Conservation (phyloP, 192 early-diverging fungal species). For the Rhizoclosmatium sp. region DNA sequence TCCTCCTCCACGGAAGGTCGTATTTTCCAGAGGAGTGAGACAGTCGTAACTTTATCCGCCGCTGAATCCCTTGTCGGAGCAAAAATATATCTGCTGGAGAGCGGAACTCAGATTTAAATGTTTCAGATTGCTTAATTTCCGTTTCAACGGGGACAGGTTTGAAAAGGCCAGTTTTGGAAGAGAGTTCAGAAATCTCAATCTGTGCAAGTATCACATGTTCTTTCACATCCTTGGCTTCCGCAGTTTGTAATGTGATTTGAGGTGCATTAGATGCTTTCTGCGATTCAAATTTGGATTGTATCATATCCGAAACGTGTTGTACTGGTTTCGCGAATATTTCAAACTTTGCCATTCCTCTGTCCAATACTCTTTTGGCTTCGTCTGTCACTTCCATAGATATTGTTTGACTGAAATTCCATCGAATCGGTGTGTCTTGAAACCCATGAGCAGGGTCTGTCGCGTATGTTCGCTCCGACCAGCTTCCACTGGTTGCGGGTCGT, state of each 20-base stretch:
- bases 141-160: conserved; percentile 47
- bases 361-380: conserved; percentile 18
- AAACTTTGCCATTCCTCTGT: conserved; percentile 39
- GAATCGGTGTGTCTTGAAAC: conserved; percentile 59
- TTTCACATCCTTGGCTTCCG: neutral
- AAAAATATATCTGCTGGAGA: conserved; percentile 43
- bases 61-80: conserved; percentile 51
- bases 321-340: conserved; percentile 46
- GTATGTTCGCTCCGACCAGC: conserved; percentile 50
- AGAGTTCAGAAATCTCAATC: conserved; percentile 49
- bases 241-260: neutral
- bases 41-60: conserved; percentile 38
- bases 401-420: conserved; percentile 59
- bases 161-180: conserved; percentile 39
- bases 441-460: conserved; percentile 64
- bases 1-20: conserved; percentile 40
- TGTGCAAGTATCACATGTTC: conserved; percentile 43
- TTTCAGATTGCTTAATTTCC: conserved; percentile 12
- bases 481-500: neutral
- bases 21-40: conserved; percentile 41
- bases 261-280: neutral
- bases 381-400: conserved; percentile 45
- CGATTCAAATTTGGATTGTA: conserved; percentile 24
- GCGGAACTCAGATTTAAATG: conserved; percentile 30
- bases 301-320: conserved; percentile 28